Evolutionary conservation across 179 eudicot species (phyloP), one percentile per base, ranked within the genome.

Genomic region (Spinacia oleracea): DNA sequence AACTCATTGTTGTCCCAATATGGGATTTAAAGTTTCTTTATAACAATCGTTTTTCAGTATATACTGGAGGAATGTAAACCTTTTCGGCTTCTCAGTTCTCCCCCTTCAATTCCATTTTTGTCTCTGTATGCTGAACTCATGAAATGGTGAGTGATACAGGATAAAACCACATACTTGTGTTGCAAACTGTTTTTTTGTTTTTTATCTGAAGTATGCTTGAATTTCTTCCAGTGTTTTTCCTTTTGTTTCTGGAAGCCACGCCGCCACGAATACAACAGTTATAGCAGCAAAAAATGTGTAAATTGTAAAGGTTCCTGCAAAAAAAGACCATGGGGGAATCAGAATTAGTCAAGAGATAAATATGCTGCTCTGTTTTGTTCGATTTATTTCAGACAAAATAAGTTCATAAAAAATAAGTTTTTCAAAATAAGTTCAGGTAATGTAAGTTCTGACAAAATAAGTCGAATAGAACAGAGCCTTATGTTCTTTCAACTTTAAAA

Each of bases 191-290:
- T 42, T 80, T 84, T 55, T 79, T 86, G 85, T 79, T 31, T 42
- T 80, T 84, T 55, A 81, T 86, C 86, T 79, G 81, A 86, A 86
- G 38, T 76, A 84, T 69, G 86, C 80, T 73, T 86, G 89, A 70
- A 86, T 86, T 76, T 86, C 87, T 60, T 86, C 86, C 9, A 86
- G 85, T 48, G 85, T 82, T 59, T 75, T 86, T 66, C 89, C 89
- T 81, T 86, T 86, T 63, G 89, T 86, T 78, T 86, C 89, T 5
- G 89, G 89, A 62, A 86, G 86, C 86, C 86, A 81, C 18, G 75
- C 64, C 4, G 83, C 80, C 18, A 86, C 89, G 46, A 86, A 84
- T 56, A 84, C 35, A 6, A 55, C 74, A n/a, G 85, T 77, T 74
- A 81, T 63, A 43, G 78, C 83, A 35, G 83, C 78, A 38, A 86